These are phyloP conservation scores for Botryosphaeria agaves DNA, from an alignment of 2,329 filamentous ascomycete species.

Conservation along the genomic window DNA sequence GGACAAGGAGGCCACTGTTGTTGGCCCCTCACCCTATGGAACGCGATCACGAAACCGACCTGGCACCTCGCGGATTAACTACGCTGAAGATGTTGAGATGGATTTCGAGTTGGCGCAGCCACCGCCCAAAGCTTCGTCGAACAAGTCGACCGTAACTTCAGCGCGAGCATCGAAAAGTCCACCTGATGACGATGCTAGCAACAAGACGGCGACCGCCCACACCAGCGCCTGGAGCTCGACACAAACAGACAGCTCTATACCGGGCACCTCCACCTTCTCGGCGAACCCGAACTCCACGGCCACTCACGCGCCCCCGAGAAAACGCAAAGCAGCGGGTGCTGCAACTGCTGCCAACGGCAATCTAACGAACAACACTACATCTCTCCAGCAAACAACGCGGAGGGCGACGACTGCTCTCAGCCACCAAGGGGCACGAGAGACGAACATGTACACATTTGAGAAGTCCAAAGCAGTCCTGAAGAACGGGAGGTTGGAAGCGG, in stretches of 20 bases:
- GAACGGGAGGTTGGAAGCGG: constrained; percentile 65
- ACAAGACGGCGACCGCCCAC: not conserved
- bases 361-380: constrained; percentile 6
- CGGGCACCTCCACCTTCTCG: constrained; percentile 42
- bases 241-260: constrained; percentile 30
- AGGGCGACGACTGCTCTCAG: constrained; percentile 5
- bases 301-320: constrained; percentile 43
- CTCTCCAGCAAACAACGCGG: constrained; percentile 3
- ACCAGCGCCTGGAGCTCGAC: no score
- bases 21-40: constrained; percentile 54
- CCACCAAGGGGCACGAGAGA: constrained; percentile 34
- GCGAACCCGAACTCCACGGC: constrained; percentile 26
- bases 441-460: constrained; percentile 82
- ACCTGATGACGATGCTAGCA: constrained; percentile 1
- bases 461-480: constrained; percentile 50
- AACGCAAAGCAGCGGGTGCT: constrained; percentile 73
- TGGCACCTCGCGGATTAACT: constrained; percentile 69
- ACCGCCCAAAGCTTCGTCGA: constrained; percentile 38
- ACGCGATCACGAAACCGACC: constrained; percentile 85
- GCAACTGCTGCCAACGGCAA: no score
- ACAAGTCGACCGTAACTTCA: constrained; percentile 34
- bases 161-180: constrained; percentile 1
- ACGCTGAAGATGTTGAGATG: constrained; percentile 85
- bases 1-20: constrained; percentile 15
- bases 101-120: constrained; percentile 56